Evolutionary conservation across 2,329 filamentous ascomycete species (phyloP), one percentile per base, ranked within the genome.

Genomic region (Arthrobotrys megalospora): DNA sequence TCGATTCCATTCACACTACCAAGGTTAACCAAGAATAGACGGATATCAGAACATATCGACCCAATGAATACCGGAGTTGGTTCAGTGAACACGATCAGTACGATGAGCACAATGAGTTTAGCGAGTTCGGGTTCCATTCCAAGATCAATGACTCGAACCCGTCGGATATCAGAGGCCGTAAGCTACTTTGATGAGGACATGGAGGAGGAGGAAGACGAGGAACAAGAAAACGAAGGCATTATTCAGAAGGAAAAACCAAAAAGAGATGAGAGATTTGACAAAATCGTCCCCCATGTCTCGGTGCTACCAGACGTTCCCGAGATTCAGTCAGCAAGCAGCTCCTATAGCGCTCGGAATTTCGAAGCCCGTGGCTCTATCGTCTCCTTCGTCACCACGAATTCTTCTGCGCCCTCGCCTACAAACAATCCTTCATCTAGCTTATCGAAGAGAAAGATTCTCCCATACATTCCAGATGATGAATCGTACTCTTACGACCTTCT

Each of bases 401-500:
- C 63, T 16, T 78, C 67, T 21, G 67, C 45, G 2, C 67, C 67
- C 6, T 68, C 68, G 6, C 75, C 67, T 3, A 72, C 63, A 48
- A 67, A 58, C 19, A 60, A 43, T 28, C 4, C 34, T 11, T 14
- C 32, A 21, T 53, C 63, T 16, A 67, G 63, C 32, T 7, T 14
- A 21, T 41, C 34, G 1, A 67, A 53, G 24, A 65, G 72, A n/a
- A 77, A 65, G 48, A 77, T 70, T 24, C 55, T 70, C 2, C 72
- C 75, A 8, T 73, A 80, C 63, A 67, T 72, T 3, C 73, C 73
- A 19, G 63, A 77, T 45, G 69, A 80, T 8, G 79, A 80, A 36
- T 53, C 48, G 1, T 64, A 70, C 16, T 78, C 79, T 14, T 80
- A 79, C 58, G 79, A 80, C 38, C 75, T 80, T 16, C 75, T 80